Evolutionary conservation across 2,329 filamentous ascomycete species (phyloP), one percentile per base, ranked within the genome.

Genomic region (Diaporthe citri): DNA sequence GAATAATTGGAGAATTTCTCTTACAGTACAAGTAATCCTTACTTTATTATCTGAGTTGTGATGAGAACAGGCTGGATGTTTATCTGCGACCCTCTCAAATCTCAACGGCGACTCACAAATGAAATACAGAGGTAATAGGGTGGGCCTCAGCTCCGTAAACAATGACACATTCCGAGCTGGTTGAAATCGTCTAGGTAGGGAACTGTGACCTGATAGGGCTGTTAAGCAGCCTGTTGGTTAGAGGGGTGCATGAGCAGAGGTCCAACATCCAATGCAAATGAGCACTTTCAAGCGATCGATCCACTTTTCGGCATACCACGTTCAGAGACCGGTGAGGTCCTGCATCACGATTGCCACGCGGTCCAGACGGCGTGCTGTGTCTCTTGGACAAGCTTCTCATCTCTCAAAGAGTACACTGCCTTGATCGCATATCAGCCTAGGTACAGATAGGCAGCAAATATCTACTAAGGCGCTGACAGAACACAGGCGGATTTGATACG

Each of bases 281-380:
- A n/a, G 12, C 46, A 25, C 2, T 41, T 8, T 28, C 10, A 60
- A 17, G 22, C 25, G n/a, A 3, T 8, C 10, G 36, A 28, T 43
- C 59, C 59, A 62, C 59, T 62, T 28, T 41, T 62, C 36, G n/a
- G 36, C 2, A 62, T 62, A 28, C n/a, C 13, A 43, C 57, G 57
- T 62, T 17, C n/a, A 43, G 13, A 17, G n/a, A 62, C n/a, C 59
- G 59, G 59, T 62, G 7, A 62, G 7, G n/a, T 20, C 7, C 7
- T 25, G n/a, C 36, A 62, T 28, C n/a, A 7, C 8, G 51, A 9
- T 52, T 13, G 12, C 36, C 17, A n/a, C 25, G 17, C 13, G 2
- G 39, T 28, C 13, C n/a, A 43, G 15, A 43, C n/a, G 1, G n/a
- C 2, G 13, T 43, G 20, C 22, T 43, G 13, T 4, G 34, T 12